phyloP scores from a whole-genome alignment of 345 rosid genomes.

The sweet orange (Citrus sinensis) region DVS_A1.0 CM039164.1:17026501-17027000 shows the following conservation, averaged over 20 bases:
- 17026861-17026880: slow-evolving; percentile 35
- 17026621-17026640: slow-evolving; percentile 30
- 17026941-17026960: slow-evolving; percentile 40
- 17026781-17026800: slow-evolving; percentile 46
- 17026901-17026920: slow-evolving; percentile 9
- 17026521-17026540: slow-evolving; percentile 50
- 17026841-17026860: slow-evolving; percentile 46
- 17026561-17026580: slow-evolving; percentile 16
- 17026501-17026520: slow-evolving; percentile 49
- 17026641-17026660: slow-evolving; percentile 38
- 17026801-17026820: slow-evolving; percentile 52
- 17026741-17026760: slow-evolving; percentile 34
- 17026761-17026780: slow-evolving; percentile 41
- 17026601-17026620: slow-evolving; percentile 34
- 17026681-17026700: slow-evolving; percentile 45
- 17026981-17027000: slow-evolving; percentile 40
- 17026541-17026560: slow-evolving; percentile 32
- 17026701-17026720: slow-evolving; percentile 45
- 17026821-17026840: slow-evolving; percentile 51
- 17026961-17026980: slow-evolving; percentile 13
- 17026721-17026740: slow-evolving; percentile 30
- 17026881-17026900: slow-evolving; percentile 23
- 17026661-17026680: slow-evolving; percentile 24
- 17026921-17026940: slow-evolving; percentile 40
- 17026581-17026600: slow-evolving; percentile 39